Conservation (phyloP, 1,284 basidiomycete genomes). For the Chalciporus piperatoides region DNA sequence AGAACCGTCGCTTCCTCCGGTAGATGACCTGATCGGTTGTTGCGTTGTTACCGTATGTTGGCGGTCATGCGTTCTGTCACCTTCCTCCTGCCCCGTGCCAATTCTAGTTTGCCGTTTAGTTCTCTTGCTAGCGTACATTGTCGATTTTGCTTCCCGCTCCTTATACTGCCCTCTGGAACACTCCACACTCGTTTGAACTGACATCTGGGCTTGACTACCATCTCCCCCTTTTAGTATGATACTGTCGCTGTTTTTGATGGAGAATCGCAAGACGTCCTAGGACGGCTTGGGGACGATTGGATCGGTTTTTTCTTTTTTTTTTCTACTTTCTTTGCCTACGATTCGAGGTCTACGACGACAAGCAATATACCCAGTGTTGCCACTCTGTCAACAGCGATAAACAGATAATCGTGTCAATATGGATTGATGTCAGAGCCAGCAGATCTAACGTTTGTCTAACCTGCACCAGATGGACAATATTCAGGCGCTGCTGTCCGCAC, state of each 20-base stretch:
- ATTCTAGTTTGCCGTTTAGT: constrained; percentile 39
- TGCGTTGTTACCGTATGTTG: constrained; percentile 25
- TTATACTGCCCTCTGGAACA: constrained; percentile 37
- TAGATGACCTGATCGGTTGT: constrained; percentile 22
- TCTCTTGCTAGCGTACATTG: constrained; percentile 34
- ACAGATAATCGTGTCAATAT: constrained; percentile 28
- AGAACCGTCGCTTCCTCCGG: constrained; percentile 37
- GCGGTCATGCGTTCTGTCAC: constrained; percentile 29
- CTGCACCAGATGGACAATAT: constrained; percentile 54
- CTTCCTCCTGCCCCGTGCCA: constrained; percentile 35
- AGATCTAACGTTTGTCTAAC: constrained; percentile 1
- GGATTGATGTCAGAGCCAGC: no score
- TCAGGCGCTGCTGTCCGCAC: constrained; percentile 65
- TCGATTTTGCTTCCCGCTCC: constrained; percentile 33
- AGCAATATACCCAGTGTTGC: constrained; percentile 39
- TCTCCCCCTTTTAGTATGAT: constrained; percentile 52
- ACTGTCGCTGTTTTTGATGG: constrained; percentile 34
- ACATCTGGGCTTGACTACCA: constrained; percentile 55
- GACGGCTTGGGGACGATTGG: constrained; percentile 35
- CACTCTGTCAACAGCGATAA: constrained; percentile 36
- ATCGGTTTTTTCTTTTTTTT: constrained; percentile 16
- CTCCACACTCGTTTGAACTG: constrained; percentile 58
- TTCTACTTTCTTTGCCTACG: constrained; percentile 23
- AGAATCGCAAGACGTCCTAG: constrained; percentile 31
- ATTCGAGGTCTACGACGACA: constrained; percentile 23